A percentile compares a stretch with the other conserved stretches of the same genome.
These are phyloP conservation scores for Aureobasidium musti DNA, from an alignment of 2,329 filamentous ascomycete genomes.

Conservation along the genomic window DNA sequence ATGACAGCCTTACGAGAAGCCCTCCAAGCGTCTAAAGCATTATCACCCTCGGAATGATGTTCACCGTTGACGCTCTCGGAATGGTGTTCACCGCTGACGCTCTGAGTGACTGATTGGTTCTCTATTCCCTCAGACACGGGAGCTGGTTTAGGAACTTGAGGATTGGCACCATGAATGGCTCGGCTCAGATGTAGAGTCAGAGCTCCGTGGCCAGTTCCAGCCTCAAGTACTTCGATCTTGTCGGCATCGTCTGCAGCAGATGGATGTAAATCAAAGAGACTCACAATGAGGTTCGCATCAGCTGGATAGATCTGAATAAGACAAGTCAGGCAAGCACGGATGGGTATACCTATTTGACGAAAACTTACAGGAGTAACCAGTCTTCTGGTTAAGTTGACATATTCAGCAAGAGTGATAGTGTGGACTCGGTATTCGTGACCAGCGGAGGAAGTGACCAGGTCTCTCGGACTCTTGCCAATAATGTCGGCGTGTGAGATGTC, in stretches of 20 bases:
- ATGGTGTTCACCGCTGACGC: constrained; percentile 30
- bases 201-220: constrained; percentile 81
- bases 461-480: constrained; percentile 63
- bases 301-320: constrained; percentile 66
- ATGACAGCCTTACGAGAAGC: constrained; percentile 64
- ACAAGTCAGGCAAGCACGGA: neutral
- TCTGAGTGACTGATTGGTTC: constrained; percentile 38
- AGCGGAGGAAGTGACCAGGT: constrained; percentile 56
- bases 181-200: constrained; percentile 74
- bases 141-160: constrained; percentile 52
- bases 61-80: constrained; percentile 32
- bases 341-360: neutral
- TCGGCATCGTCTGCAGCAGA: constrained; percentile 36
- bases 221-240: constrained; percentile 75
- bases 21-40: constrained; percentile 41
- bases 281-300: constrained; percentile 74
- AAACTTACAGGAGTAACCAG: constrained; percentile 70
- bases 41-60: constrained; percentile 35
- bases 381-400: constrained; percentile 66
- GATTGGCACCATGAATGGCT: constrained; percentile 73
- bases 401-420: constrained; percentile 70
- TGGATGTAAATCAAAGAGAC: constrained; percentile 69
- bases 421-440: constrained; percentile 58
- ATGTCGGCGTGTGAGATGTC: constrained; percentile 57
- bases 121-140: constrained; percentile 32